Evolutionary conservation across 768 basidiomycete genomes (phyloP).

Genomic region (Hydnomerulius pinastri): DNA sequence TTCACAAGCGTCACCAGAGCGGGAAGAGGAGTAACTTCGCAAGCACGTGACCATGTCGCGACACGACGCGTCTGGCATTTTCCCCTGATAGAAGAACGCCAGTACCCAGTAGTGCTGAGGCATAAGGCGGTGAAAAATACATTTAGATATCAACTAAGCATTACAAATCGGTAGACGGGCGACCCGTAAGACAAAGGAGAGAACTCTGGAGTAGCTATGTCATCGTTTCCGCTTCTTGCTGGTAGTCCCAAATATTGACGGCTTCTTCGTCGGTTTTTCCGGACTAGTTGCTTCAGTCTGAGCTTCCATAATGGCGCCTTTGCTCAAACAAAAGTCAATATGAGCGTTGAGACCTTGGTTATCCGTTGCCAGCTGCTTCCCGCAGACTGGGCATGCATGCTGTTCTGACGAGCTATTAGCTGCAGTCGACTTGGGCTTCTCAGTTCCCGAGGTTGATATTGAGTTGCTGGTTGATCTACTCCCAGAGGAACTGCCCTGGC

Average conservation of each 20-base stretch:
- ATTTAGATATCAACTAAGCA: too few species aligned
- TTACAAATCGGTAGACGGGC: too few species aligned
- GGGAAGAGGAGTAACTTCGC: background rate
- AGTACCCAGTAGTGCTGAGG: too few species aligned
- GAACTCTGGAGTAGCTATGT: conserved; percentile 6
- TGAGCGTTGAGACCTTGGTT: conserved; percentile 85
- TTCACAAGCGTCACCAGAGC: background rate
- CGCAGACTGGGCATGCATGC: conserved; percentile 76
- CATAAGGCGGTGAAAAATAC: too few species aligned
- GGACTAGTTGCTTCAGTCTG: conserved; percentile 39
- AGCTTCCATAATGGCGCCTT: conserved; percentile 72
- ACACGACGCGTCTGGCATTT: too few species aligned
- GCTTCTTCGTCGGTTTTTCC: conserved; percentile 11
- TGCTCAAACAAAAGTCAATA: conserved; percentile 86
- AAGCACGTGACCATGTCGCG: conserved; percentile 1
- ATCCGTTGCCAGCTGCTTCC: conserved; percentile 59
- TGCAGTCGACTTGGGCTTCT: background rate
- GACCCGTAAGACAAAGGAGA: too few species aligned
- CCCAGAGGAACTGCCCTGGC: background rate
- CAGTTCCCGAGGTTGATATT: conserved; percentile 17
- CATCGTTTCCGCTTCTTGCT: conserved; percentile 19
- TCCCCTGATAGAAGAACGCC: too few species aligned
- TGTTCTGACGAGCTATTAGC: background rate
- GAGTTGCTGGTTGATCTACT: conserved; percentile 13
- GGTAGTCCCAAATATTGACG: background rate